Conservation (phyloP, 2,329 filamentous ascomycete genomes). For the Hypoxylon sp. region DNA sequence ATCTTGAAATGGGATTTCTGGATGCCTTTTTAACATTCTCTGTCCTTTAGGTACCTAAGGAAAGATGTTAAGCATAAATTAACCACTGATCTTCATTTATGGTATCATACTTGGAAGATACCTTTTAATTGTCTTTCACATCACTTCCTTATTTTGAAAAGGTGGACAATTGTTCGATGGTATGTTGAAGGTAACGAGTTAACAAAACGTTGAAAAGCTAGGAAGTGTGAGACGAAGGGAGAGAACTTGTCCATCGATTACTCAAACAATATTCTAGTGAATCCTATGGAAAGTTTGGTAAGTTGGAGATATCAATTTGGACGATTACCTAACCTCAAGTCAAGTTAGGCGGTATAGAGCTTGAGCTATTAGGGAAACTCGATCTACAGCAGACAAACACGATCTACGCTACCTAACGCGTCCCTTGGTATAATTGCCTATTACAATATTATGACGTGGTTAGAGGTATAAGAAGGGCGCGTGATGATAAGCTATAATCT, state of each 20-base stretch:
- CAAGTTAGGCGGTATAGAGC: neutral
- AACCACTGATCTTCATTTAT: too few relatives aligned
- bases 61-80: too few relatives aligned
- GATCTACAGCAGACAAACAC: neutral
- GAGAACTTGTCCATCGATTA: neutral
- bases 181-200: neutral
- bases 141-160: neutral
- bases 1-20: neutral
- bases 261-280: neutral
- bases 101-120: too few relatives aligned
- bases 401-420: neutral
- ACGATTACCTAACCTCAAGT: neutral
- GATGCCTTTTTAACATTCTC: neutral
- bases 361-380: neutral
- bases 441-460: neutral
- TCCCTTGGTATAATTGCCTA: neutral
- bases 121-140: neutral
- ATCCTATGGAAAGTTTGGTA: neutral
- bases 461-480: neutral
- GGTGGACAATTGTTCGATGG: neutral
- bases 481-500: neutral
- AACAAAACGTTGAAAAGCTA: neutral
- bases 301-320: neutral
- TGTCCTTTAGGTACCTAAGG: too few relatives aligned
- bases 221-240: neutral